Conservation (phyloP, 2,329 filamentous ascomycete genomes). For the Falciphora oryzae region DNA sequence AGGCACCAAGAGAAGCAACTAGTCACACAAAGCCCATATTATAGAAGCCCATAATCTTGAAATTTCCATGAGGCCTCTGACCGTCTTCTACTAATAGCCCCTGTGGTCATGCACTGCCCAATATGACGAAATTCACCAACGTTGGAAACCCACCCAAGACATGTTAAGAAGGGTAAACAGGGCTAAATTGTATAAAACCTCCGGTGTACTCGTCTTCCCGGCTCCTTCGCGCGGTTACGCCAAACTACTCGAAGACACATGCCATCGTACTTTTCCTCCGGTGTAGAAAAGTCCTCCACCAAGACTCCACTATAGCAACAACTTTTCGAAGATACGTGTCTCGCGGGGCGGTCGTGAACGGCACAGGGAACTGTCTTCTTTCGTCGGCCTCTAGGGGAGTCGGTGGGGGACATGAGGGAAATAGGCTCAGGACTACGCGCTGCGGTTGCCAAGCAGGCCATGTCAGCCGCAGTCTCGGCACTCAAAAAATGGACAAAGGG, state of each 20-base stretch:
- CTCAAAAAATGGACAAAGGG: too few species aligned
- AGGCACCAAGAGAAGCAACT: neutral
- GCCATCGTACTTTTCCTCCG: constrained; percentile 32
- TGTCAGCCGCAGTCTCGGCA: neutral
- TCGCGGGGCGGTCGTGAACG: constrained; percentile 14
- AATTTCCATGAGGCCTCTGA: neutral
- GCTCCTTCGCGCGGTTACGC: constrained; percentile 6
- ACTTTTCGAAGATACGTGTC: constrained; percentile 53
- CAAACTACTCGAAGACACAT: constrained; percentile 11
- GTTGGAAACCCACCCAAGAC: constrained; percentile 22
- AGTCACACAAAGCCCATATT: neutral
- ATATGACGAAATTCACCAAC: constrained; percentile 1
- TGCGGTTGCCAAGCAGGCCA: neutral
- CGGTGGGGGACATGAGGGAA: constrained; percentile 6
- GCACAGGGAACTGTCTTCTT: neutral
- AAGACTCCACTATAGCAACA: constrained; percentile 49
- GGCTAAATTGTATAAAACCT: constrained; percentile 53
- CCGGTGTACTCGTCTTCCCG: constrained; percentile 20
- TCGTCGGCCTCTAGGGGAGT: neutral
- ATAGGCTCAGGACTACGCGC: neutral
- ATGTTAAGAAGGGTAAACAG: constrained; percentile 12
- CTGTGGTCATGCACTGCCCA: neutral
- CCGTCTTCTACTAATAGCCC: neutral
- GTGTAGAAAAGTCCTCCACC: constrained; percentile 42
- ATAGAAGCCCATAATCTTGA: neutral